Evolutionary conservation across 1,284 basidiomycete species (phyloP).

Genomic region (Pseudozyma pruni): DNA sequence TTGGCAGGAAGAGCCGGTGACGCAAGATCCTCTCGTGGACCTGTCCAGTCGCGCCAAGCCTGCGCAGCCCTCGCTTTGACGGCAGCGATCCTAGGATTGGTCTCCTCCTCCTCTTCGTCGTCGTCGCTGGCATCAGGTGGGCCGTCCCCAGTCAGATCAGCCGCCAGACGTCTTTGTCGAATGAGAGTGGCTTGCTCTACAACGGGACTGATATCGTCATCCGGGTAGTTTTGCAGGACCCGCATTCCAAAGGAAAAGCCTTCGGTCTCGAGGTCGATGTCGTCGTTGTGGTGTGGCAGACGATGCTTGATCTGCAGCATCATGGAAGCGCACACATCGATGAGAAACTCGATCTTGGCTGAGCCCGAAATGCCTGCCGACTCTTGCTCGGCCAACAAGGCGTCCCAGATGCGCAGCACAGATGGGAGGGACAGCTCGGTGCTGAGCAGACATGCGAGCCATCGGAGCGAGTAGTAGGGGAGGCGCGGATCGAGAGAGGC

Average conservation of each 20-base stretch:
- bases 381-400: conserved; percentile 57
- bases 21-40: conserved; percentile 5
- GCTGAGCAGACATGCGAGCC: conserved; percentile 63
- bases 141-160: conserved; percentile 59
- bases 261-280: conserved; percentile 41
- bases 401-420: conserved; percentile 64
- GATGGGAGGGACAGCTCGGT: conserved; percentile 60
- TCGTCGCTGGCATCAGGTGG: conserved; percentile 52
- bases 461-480: conserved; percentile 65
- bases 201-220: conserved; percentile 57
- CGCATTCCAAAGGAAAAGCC: conserved; percentile 54
- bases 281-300: conserved; percentile 20
- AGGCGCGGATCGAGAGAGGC: conserved; percentile 57
- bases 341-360: conserved; percentile 63
- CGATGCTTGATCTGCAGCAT: conserved; percentile 46
- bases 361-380: conserved; percentile 15
- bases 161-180: conserved; percentile 53
- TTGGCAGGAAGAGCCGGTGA: not conserved
- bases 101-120: conserved; percentile 7
- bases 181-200: conserved; percentile 54
- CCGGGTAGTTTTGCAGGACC: conserved; percentile 57
- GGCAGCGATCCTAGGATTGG: conserved; percentile 12
- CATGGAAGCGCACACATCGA: conserved; percentile 64
- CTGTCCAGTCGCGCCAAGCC: conserved; percentile 41
- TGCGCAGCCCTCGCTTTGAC: conserved; percentile 40